Evolutionary conservation across 306 rosid species (phyloP), one percentile per base, ranked within the genome.

Genomic region (Citrullus amarus): DNA sequence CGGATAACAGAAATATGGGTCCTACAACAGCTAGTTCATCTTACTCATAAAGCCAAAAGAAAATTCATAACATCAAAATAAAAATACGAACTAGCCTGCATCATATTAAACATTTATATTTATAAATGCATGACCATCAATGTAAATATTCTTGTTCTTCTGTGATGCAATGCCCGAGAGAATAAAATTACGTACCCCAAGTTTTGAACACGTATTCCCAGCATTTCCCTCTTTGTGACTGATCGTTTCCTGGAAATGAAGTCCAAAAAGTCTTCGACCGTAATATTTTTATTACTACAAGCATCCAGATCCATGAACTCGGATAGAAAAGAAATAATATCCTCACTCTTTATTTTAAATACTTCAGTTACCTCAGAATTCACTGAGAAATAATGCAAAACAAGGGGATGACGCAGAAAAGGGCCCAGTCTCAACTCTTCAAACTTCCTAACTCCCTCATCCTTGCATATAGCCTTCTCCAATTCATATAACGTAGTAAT

Each of bases 351-450:
- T 85, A 94, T 92, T 62, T 89, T 87, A 79, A 59, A 85, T 68
- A 94, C 89, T 79, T 89, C 80, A 69, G 87, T 82, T 14, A 82
- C 81, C 77, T 88, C 82, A 4, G 90, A 73, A 30, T 38, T 78
- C 81, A 87, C 75, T 0, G 90, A 83, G 79, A 94, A 94, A 81
- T 94, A 94, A 87, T 92, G 95, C 81, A 81, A 36, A 79, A 92
- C 87, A 36, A 94, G 90, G 2, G 98, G 96, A 18, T 94, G 91
- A 54, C 78, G 88, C 85, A 92, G 87, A 30, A 92, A 82, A 41
- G 98, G 98, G 55, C 98, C 98, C 90, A 94, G 80, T 28, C 86
- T 91, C 48, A 94, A 84, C 73, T 80, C 91, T 84, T 90, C 89
- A 81, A 94, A 94, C 77, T 55, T n/a, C 82, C 69, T 85, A 82